Evolutionary conservation across 129 eudicot genomes (phyloP).

Genomic region (Helianthus annuus): HanXRQr2.0-SUNRISE NC_035441.2:66258395-66258894

Average conservation of each 20-base stretch:
- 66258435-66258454: too few relatives aligned
- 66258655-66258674: neutral
- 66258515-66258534: neutral
- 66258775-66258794: neutral
- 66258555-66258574: neutral
- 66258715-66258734: constrained; percentile 1
- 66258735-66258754: neutral
- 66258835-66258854: neutral
- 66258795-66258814: neutral
- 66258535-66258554: neutral
- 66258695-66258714: neutral
- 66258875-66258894: neutral
- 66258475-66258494: too few relatives aligned
- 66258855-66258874: neutral
- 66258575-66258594: neutral
- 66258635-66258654: neutral
- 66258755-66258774: neutral
- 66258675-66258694: neutral
- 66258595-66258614: neutral
- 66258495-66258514: too few relatives aligned
- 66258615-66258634: neutral
- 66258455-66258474: too few relatives aligned
- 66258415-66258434: too few relatives aligned
- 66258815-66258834: neutral
- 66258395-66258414: too few relatives aligned